Evolutionary conservation across 1,284 basidiomycete species (phyloP).

Genomic region (Microbotryomycetes sp.): DNA sequence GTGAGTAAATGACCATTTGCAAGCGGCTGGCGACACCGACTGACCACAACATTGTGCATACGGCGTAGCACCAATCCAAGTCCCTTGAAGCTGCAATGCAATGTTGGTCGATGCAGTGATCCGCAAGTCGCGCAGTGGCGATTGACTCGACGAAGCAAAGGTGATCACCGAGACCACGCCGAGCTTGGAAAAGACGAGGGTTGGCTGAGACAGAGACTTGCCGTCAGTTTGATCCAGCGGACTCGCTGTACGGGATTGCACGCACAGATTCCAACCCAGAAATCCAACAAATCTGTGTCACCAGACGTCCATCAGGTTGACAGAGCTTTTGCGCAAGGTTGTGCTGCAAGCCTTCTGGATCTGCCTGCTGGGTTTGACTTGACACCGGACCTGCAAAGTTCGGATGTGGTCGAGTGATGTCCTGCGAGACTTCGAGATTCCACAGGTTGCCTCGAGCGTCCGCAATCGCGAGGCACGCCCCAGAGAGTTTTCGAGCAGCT

Average conservation of each 20-base stretch:
- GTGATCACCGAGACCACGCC: constrained; percentile 10
- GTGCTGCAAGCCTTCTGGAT: too few species aligned
- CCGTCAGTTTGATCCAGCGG: too few species aligned
- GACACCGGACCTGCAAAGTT: too few species aligned
- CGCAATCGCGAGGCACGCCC: constrained; percentile 5
- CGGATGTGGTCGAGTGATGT: too few species aligned
- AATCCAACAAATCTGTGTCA: constrained; percentile 20
- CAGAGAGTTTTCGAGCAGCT: background rate
- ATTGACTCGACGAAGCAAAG: background rate
- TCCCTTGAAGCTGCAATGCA: background rate
- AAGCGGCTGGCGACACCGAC: too few species aligned
- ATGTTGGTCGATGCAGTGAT: background rate
- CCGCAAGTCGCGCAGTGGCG: background rate
- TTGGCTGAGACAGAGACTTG: background rate
- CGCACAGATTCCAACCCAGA: background rate
- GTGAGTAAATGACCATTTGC: too few species aligned
- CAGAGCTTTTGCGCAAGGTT: too few species aligned
- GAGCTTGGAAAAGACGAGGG: constrained; percentile 17
- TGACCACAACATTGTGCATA: constrained; percentile 15
- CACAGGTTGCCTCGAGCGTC: constrained; percentile 21
- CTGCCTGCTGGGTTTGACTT: too few species aligned
- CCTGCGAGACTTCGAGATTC: constrained; percentile 11
- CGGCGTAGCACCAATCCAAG: constrained; percentile 15
- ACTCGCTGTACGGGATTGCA: background rate
- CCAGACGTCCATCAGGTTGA: constrained; percentile 6